phyloP scores from a whole-genome alignment of 306 rosid genomes.

The Sindora glabra region DNA sequence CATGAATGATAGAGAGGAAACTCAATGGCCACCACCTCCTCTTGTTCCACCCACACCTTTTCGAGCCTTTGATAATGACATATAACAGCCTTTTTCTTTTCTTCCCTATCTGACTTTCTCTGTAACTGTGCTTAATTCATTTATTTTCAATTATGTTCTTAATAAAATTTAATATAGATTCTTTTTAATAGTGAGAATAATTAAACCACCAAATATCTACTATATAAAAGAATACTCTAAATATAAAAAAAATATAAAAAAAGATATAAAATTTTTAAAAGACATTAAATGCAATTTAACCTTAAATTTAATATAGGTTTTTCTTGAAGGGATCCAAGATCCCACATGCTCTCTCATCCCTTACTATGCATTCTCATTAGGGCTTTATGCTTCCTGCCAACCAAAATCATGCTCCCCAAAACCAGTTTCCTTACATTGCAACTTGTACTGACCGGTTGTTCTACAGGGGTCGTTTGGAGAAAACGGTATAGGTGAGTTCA shows the following conservation, averaged over 20 bases:
- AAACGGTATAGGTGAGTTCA: neutral
- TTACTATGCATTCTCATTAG: slow-evolving; percentile 4
- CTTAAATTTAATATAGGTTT: no score
- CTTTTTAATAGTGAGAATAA: no score
- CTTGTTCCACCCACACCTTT: slow-evolving; percentile 42
- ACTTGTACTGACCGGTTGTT: neutral
- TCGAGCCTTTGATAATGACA: slow-evolving; percentile 60
- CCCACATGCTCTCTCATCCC: slow-evolving; percentile 7
- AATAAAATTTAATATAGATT: no score
- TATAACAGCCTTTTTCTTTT: slow-evolving; percentile 44
- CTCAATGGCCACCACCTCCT: slow-evolving; percentile 34
- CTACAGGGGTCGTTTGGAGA: neutral
- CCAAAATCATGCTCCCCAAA: slow-evolving; percentile 11
- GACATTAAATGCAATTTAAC: no score
- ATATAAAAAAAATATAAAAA: no score
- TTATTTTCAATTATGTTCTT: no score
- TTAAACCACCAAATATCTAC: no score
- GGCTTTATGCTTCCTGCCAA: slow-evolving; percentile 7
- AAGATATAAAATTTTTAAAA: no score
- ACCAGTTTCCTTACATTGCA: slow-evolving; percentile 4
- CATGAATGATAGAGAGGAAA: slow-evolving; percentile 32
- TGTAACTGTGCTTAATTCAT: no score
- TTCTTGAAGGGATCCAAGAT: no score
- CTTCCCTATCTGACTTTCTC: slow-evolving; percentile 6
- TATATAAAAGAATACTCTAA: no score